These are phyloP conservation scores for Guillardia theta DNA, from an alignment of 78 protist genomes.

Conservation along the genomic window DNA sequence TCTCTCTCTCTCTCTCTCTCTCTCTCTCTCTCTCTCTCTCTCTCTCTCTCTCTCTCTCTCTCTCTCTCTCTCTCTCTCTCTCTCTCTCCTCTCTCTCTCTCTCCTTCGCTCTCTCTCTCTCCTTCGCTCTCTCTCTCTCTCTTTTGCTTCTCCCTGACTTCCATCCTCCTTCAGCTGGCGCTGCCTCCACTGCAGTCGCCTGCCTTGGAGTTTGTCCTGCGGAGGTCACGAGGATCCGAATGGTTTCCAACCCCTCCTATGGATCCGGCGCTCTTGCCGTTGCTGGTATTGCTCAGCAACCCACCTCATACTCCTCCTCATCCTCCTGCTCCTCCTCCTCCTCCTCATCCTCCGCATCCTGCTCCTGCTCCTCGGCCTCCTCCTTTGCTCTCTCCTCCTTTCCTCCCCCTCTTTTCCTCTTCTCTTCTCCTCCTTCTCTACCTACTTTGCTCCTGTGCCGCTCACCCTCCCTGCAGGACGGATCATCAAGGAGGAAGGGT, in stretches of 20 bases:
- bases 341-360: too few relatives aligned
- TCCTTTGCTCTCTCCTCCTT: too few relatives aligned
- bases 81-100: not conserved
- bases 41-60: not conserved
- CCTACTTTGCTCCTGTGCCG: too few relatives aligned
- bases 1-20: not conserved
- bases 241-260: not conserved
- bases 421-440: too few relatives aligned
- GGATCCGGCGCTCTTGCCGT: not conserved
- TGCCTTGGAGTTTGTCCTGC: not conserved
- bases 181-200: not conserved
- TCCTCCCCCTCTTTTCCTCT: too few relatives aligned
- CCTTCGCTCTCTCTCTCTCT: not conserved
- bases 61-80: not conserved
- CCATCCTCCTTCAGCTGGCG: not conserved
- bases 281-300: too few relatives aligned
- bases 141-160: not conserved
- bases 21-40: not conserved
- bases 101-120: slow-evolving; percentile 4
- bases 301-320: too few relatives aligned
- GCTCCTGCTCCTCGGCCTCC: too few relatives aligned
- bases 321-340: too few relatives aligned
- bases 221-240: not conserved
- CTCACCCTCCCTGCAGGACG: too few relatives aligned
- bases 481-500: not conserved